A percentile compares a stretch with the other conserved stretches of the same genome.
Conservation (phyloP, 371 early-diverging fungal genomes). For the Entomophthora muscae region DNA sequence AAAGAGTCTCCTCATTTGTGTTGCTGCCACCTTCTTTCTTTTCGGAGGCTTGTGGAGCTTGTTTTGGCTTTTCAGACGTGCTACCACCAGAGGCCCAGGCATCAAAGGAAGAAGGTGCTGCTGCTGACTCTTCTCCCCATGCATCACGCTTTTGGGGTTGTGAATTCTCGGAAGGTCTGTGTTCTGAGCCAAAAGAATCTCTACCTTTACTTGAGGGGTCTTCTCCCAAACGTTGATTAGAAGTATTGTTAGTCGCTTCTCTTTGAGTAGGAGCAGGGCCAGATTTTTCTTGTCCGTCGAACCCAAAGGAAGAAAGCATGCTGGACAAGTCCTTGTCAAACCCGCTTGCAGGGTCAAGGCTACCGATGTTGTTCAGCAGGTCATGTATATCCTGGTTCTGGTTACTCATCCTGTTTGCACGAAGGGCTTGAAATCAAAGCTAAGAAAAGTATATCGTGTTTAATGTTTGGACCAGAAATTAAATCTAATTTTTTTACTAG, state of each 20-base stretch:
- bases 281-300: background rate
- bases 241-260: background rate
- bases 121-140: background rate
- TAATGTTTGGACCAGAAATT: too few species aligned
- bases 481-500: too few species aligned
- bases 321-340: background rate
- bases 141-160: background rate
- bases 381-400: too few species aligned
- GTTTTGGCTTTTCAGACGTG: background rate
- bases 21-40: background rate
- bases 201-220: background rate
- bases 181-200: background rate
- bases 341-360: too few species aligned
- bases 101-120: background rate
- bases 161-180: background rate
- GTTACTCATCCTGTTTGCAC: too few species aligned
- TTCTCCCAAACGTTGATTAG: background rate
- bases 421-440: too few species aligned
- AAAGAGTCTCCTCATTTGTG: background rate
- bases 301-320: background rate
- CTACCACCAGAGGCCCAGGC: background rate
- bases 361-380: too few species aligned
- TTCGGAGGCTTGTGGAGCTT: background rate
- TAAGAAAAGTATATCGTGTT: too few species aligned
- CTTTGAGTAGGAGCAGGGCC: background rate